phyloP scores from a whole-genome alignment of 2,329 filamentous ascomycete species.

The Phialophora chinensis region DNA sequence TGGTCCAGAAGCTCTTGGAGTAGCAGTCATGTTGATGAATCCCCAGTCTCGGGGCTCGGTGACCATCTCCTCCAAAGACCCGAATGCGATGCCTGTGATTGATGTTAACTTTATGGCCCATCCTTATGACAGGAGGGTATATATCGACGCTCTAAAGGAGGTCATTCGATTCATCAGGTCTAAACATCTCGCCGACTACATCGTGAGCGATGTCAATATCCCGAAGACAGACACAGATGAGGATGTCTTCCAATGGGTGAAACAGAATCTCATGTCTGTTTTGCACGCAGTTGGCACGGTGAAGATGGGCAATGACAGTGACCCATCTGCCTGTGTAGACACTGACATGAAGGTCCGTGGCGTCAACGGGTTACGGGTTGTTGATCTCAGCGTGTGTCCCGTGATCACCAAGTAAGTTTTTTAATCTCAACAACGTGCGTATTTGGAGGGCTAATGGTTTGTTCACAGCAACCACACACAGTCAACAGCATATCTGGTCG shows the following conservation, averaged over 20 bases:
- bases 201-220: not conserved
- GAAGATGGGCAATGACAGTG: not conserved
- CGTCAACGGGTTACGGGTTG: not conserved
- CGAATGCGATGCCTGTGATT: constrained; percentile 18
- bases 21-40: constrained; percentile 48
- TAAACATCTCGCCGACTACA: not conserved
- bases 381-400: constrained; percentile 4
- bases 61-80: constrained; percentile 22
- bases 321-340: not conserved
- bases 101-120: constrained; percentile 27
- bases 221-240: not conserved
- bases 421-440: too few species aligned
- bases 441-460: too few species aligned
- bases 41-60: constrained; percentile 27
- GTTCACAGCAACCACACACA: constrained; percentile 8
- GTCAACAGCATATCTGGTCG: constrained; percentile 1
- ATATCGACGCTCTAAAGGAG: constrained; percentile 4
- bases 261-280: not conserved
- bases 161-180: not conserved
- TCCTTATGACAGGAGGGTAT: constrained; percentile 24
- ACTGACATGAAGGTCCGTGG: constrained; percentile 1
- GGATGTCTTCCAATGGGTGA: not conserved
- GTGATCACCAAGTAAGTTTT: constrained; percentile 3
- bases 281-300: constrained; percentile 2
- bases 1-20: not conserved